These are phyloP conservation scores for Escallonia herrerae DNA, from an alignment of 129 eudicot genomes.

Conservation along the genomic window DNA sequence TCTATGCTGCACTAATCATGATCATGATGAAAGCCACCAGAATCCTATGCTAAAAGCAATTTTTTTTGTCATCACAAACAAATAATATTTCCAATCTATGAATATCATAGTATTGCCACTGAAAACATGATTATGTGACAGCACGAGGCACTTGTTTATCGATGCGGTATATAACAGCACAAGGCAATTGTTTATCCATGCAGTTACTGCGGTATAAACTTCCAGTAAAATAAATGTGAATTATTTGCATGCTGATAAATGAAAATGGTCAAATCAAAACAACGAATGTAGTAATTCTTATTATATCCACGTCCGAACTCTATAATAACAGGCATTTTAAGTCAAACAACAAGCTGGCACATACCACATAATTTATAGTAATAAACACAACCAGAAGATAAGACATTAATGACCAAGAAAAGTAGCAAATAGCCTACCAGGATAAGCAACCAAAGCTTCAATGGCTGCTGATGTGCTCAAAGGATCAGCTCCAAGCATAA, in stretches of 20 bases:
- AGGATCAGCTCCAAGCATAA: conserved; percentile 98
- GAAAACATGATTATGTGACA: too few species aligned
- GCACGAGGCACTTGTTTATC: too few species aligned
- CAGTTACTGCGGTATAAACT: neutral
- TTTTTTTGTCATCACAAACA: too few species aligned
- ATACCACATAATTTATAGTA: neutral
- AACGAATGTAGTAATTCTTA: neutral
- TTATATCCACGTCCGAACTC: neutral
- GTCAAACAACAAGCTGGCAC: neutral
- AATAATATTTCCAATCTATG: too few species aligned
- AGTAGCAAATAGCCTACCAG: conserved; percentile 41
- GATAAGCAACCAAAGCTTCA: conserved; percentile 87
- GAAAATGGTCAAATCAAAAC: neutral
- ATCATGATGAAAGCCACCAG: too few species aligned
- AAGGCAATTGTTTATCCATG: too few species aligned
- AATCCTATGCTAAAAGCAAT: too few species aligned
- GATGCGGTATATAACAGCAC: neutral
- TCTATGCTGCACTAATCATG: too few species aligned
- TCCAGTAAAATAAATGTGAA: neutral
- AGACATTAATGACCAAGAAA: neutral
- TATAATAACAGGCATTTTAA: neutral
- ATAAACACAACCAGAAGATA: neutral
- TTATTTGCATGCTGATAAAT: neutral
- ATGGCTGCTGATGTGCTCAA: conserved; percentile 79
- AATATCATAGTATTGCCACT: too few species aligned